Evolutionary conservation across 2,329 filamentous ascomycete species (phyloP), one percentile per base, ranked within the genome.

Genomic region (Celoporthe dispersa): DNA sequence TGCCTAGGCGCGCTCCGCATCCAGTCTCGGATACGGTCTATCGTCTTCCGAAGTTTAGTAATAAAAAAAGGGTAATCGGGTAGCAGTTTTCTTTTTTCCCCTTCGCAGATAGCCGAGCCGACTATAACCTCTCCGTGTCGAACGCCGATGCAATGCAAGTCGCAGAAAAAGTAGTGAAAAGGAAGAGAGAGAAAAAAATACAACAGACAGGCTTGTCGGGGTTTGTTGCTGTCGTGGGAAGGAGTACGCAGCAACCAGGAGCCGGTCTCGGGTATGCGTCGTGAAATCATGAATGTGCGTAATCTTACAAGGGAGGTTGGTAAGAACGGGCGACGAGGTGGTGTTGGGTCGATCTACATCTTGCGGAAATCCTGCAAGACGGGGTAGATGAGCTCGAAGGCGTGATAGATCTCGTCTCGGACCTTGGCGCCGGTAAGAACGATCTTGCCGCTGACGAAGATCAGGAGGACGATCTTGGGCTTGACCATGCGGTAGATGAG

Each of bases 401-500:
- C 94, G 81, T 96, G 93, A 79, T 97, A 97, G 75, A 99, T 98
- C 84, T 98, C 96, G 83, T 99, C 96, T 76, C 96, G 92, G 74
- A 98, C 94, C 81, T 99, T 98, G 75, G 96, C 96, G 78, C 96
- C 96, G 57, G 96, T 98, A 79, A 98, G 88, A 78, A 98, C 96
- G 73, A 98, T 98, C 88, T 98, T 98, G 79, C 95, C 96, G 78
- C 92, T 96, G 78, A 98, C 95, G 85, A 98, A 98, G 82, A 99
- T 98, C 79, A 98, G 86, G 35, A 98, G 90, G 67, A 98, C 95
- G 75, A 98, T 97, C 90, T 98, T 98, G 28, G 96, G 96, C 87
- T 98, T 98, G 87, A 98, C 98, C 96, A 99, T 99, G 81, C 96
- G 94, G 84, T 99, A 99, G 84, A 99, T 99, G 66, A 99, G 91